Evolutionary conservation across 2,329 filamentous ascomycete species (phyloP).

Genomic region (Xylaria sp.): DNA sequence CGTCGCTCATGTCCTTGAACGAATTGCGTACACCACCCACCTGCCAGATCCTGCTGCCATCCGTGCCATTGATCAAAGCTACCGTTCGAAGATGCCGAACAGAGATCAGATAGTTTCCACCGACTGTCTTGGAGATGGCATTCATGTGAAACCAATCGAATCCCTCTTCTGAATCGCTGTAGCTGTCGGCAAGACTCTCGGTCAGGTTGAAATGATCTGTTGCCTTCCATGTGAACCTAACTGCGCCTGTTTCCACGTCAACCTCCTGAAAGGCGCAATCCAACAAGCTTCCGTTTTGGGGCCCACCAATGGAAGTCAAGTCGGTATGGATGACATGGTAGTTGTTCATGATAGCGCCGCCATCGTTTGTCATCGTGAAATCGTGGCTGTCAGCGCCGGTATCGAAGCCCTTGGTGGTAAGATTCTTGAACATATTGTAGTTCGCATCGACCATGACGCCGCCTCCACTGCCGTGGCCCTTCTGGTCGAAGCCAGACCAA

Average conservation of each 20-base stretch:
- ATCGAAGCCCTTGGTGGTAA: slow-evolving; percentile 34
- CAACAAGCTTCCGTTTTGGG: slow-evolving; percentile 29
- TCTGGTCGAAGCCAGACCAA: slow-evolving; percentile 33
- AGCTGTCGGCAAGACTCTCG: slow-evolving; percentile 14
- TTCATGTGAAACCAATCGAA: slow-evolving; percentile 40
- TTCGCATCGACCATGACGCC: slow-evolving; percentile 32
- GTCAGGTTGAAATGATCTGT: slow-evolving; percentile 27
- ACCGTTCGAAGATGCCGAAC: slow-evolving; percentile 32
- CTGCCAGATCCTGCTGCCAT: slow-evolving; percentile 35
- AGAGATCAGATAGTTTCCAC: slow-evolving; percentile 37
- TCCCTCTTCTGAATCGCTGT: not conserved
- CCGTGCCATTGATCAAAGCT: slow-evolving; percentile 31
- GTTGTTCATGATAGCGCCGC: slow-evolving; percentile 39
- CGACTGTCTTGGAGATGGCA: slow-evolving; percentile 33
- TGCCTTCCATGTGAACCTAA: slow-evolving; percentile 36
- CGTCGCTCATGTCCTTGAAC: slow-evolving; percentile 35
- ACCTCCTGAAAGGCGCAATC: slow-evolving; percentile 39
- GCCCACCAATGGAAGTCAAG: slow-evolving; percentile 31
- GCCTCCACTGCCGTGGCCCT: slow-evolving; percentile 22
- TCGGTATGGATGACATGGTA: slow-evolving; percentile 35
- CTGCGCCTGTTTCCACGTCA: slow-evolving; percentile 34
- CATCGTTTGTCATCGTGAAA: slow-evolving; percentile 38
- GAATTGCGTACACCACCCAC: slow-evolving; percentile 36
- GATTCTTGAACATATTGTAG: slow-evolving; percentile 36
- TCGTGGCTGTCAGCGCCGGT: slow-evolving; percentile 40